phyloP scores from a whole-genome alignment of 106 monocot genomes.

The Dendrobium huoshanense region DNA sequence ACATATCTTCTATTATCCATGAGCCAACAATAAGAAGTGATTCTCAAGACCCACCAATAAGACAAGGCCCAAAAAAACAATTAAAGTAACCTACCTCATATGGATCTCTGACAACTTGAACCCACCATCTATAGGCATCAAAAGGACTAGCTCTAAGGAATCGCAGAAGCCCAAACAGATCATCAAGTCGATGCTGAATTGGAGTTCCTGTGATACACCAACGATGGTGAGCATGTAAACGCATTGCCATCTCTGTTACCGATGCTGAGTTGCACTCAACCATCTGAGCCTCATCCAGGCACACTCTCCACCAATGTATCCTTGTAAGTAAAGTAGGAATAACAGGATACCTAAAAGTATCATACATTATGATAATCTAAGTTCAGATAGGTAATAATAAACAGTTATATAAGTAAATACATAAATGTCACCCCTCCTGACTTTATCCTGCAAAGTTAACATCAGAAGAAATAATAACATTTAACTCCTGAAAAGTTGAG shows the following conservation, averaged over 20 bases:
- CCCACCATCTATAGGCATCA: constrained; percentile 86
- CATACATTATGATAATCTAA: not conserved
- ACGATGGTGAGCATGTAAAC: constrained; percentile 60
- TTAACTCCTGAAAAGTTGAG: not conserved
- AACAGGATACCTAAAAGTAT: constrained; percentile 74
- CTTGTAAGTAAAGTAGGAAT: constrained; percentile 85
- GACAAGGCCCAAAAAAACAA: not conserved
- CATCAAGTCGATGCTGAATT: constrained; percentile 83
- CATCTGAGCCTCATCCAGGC: constrained; percentile 99
- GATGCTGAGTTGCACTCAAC: constrained; percentile 84
- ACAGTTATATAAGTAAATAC: not conserved
- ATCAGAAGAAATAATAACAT: not conserved
- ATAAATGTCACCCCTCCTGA: not conserved
- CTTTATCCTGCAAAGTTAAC: not conserved
- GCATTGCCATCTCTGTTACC: constrained; percentile 95
- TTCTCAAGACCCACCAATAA: not conserved
- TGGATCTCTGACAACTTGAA: constrained; percentile 86
- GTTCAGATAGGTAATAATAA: not conserved
- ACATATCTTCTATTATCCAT: not conserved
- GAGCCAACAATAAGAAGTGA: not conserved
- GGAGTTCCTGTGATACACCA: constrained; percentile 99
- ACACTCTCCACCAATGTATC: constrained; percentile 92
- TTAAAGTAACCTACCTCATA: constrained; percentile 61
- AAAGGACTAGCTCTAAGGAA: constrained; percentile 77
- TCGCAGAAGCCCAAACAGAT: constrained; percentile 82